Evolutionary conservation across 2,329 filamentous ascomycete species (phyloP), one percentile per base, ranked within the genome.

Genomic region (Penicillium sp.): DNA sequence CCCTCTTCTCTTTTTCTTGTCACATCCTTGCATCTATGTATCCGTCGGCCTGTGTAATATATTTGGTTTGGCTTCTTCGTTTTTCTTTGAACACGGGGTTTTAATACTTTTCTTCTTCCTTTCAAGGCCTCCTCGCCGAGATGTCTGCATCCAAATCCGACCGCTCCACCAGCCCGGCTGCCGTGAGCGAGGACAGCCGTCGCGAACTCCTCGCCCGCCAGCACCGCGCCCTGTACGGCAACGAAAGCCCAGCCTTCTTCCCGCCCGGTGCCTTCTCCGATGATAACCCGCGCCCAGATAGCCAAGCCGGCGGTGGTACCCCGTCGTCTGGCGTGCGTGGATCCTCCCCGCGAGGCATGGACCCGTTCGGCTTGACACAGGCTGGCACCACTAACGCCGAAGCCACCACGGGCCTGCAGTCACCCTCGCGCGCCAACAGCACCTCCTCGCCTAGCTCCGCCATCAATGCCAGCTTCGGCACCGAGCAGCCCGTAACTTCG

Each of bases 121-220:
- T 60, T 60, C 68, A 75, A 82, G 79, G 78, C 73, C 74, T 82
- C 71, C 69, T 81, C 77, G 77, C 80, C 76, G 82, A 85, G 69
- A 78, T 84, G 70, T 81, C 82, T 69, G 74, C 73, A 64, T 82
- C 77, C 77, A 96, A 96, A 77, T 84, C 85, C 67, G 88, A 93
- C 65, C 87, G 88, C 68, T 84, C 87, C 62, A 80, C 89, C 74
- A 93, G 87, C 74, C 88, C 88, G 47, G 83, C 81, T 68, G 79
- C 84, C 62, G 87, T 95, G 85, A 94, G 85, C 67, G 93, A 97
- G 75, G 90, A 96, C 63, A 90, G 95, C 65, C 91, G 91, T 63
- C 88, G 91, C 62, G 91, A 97, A 63, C 79, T 97, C 69, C 95
- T 97, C 71, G 87, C 90, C 61, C 90, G 91, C 66, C 93, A 97